A percentile compares a stretch with the other conserved stretches of the same genome.
phyloP scores from a whole-genome alignment of 306 rosid genomes.

The Trifolium dubium region DNA sequence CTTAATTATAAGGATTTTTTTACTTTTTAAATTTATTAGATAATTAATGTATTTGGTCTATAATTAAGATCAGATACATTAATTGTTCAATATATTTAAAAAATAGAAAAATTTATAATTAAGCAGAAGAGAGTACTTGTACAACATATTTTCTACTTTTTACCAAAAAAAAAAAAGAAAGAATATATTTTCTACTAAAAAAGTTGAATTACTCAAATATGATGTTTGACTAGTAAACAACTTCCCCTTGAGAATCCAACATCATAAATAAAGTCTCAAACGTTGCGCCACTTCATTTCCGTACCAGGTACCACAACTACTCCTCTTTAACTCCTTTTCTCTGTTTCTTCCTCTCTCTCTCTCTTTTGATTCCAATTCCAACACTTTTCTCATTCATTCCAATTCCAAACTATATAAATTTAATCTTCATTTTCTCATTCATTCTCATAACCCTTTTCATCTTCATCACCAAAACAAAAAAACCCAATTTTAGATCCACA shows the following conservation, averaged over 20 bases:
- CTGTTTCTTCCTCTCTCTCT: slow-evolving; percentile 1
- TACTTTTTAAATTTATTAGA: no score
- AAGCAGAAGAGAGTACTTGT: no score
- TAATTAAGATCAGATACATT: no score
- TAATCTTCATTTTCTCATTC: neutral
- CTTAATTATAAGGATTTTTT: no score
- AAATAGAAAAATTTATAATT: no score
- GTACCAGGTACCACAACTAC: neutral
- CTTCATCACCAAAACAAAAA: neutral
- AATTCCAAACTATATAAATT: neutral
- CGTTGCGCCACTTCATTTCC: neutral
- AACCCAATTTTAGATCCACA: neutral
- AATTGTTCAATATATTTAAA: no score
- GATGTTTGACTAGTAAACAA: neutral
- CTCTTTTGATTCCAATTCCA: neutral
- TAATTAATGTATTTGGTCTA: no score
- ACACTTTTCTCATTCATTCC: neutral
- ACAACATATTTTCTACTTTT: no score
- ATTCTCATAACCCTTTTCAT: neutral
- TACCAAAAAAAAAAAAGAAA: no score
- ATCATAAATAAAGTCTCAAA: neutral
- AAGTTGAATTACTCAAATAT: neutral
- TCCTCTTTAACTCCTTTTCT: neutral
- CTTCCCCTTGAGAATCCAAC: neutral
- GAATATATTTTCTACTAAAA: no score